A percentile compares a stretch with the other conserved stretches of the same genome.
Evolutionary conservation across 2,329 filamentous ascomycete genomes (phyloP).

Genomic region (Zarea fungicola): DNA sequence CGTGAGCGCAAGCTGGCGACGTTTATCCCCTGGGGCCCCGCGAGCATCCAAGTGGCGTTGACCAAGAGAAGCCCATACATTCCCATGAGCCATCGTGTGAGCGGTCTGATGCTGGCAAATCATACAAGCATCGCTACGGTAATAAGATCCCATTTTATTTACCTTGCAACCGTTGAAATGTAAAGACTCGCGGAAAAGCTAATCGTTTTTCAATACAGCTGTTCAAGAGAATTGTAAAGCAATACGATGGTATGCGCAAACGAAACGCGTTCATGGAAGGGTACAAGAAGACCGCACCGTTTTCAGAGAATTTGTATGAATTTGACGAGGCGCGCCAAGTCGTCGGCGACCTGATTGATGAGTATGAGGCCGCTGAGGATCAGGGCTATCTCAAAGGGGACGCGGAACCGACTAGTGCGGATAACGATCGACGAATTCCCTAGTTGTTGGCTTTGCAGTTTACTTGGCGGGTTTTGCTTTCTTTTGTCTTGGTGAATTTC

Average conservation of each 20-base stretch:
- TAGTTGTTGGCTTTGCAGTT: constrained; percentile 17
- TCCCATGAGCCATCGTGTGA: constrained; percentile 88
- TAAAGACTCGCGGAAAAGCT: background rate
- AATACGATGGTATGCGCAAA: constrained; percentile 92
- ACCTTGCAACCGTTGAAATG: background rate
- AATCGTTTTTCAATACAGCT: constrained; percentile 41
- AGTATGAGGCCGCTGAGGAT: constrained; percentile 94
- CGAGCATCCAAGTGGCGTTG: constrained; percentile 93
- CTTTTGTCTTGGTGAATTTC: too few species aligned
- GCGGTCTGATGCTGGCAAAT: constrained; percentile 94
- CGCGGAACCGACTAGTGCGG: constrained; percentile 46
- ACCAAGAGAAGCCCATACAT: constrained; percentile 97
- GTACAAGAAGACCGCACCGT: constrained; percentile 94
- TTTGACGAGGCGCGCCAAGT: constrained; percentile 94
- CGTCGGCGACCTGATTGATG: constrained; percentile 81
- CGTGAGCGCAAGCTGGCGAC: constrained; percentile 88
- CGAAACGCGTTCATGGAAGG: constrained; percentile 94
- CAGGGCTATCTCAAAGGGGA: constrained; percentile 83
- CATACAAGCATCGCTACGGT: constrained; percentile 94
- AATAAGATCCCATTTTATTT: constrained; percentile 32
- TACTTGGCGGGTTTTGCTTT: background rate
- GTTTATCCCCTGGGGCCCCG: constrained; percentile 97
- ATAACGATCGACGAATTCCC: constrained; percentile 46
- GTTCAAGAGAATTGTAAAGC: constrained; percentile 87
- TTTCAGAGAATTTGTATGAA: constrained; percentile 84